These are phyloP conservation scores for Puccinia triticina DNA, from an alignment of 1,284 basidiomycete species.

Conservation along the genomic window DNA sequence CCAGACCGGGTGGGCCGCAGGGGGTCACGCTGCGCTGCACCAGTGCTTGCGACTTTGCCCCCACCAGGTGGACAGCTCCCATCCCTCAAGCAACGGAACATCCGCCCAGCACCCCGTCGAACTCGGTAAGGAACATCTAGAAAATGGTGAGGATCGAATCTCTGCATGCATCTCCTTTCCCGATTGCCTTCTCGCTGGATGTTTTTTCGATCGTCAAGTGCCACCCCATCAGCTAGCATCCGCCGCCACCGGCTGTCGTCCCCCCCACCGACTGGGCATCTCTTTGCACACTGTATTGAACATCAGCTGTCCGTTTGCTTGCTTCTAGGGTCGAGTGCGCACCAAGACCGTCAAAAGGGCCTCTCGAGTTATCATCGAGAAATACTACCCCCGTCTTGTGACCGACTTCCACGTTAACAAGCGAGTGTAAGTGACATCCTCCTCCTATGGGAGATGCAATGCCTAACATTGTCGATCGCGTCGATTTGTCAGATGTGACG, in stretches of 20 bases:
- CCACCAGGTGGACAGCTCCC: neutral
- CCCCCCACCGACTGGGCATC: too few species aligned
- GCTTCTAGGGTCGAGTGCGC: constrained; percentile 87
- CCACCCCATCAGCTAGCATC: too few species aligned
- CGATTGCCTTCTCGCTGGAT: too few species aligned
- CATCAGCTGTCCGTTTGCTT: too few species aligned
- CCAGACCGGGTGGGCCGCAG: neutral
- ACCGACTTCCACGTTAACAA: constrained; percentile 76
- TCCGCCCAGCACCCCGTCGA: neutral
- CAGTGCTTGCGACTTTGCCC: neutral
- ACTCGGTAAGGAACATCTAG: constrained; percentile 12
- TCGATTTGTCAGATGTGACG: constrained; percentile 77
- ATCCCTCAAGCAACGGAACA: neutral
- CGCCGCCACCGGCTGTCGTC: too few species aligned
- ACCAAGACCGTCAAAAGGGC: constrained; percentile 99
- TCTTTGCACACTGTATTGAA: too few species aligned
- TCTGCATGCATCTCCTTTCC: neutral
- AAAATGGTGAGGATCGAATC: constrained; percentile 15
- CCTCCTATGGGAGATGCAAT: neutral
- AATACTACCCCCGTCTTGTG: constrained; percentile 97
- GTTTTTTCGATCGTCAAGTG: too few species aligned
- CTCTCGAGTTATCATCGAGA: constrained; percentile 98
- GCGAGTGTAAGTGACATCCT: constrained; percentile 40
- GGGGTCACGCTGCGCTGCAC: neutral
- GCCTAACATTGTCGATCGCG: constrained; percentile 68